These are phyloP conservation scores for Symbiodinium pilosum DNA, from an alignment of 73 alveolate species.

Conservation along the genomic window DNA sequence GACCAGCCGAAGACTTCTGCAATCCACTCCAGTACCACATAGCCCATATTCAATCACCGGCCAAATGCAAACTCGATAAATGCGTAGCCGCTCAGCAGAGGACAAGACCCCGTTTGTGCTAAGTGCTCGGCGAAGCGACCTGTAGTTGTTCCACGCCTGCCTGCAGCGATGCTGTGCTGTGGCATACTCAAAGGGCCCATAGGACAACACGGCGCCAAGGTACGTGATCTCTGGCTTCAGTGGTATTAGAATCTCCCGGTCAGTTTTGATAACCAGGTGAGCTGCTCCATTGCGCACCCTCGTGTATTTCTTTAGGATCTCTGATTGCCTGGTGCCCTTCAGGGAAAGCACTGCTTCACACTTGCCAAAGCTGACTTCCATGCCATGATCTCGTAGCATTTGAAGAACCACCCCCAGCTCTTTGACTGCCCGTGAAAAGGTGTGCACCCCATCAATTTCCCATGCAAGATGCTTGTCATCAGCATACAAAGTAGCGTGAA, in stretches of 20 bases:
- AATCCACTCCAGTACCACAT: background rate
- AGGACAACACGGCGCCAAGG: background rate
- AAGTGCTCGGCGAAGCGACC: background rate
- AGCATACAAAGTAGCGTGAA: background rate
- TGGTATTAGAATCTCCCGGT: too few species aligned
- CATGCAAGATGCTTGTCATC: background rate
- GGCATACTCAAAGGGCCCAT: background rate
- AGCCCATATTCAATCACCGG: background rate
- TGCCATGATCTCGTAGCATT: background rate
- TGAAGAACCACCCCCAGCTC: background rate
- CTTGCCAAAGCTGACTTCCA: background rate
- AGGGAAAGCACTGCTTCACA: background rate
- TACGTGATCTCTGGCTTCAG: background rate
- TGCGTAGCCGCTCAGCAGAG: background rate
- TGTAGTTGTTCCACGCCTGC: background rate
- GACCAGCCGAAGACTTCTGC: background rate
- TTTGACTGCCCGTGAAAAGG: background rate
- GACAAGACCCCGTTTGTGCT: background rate
- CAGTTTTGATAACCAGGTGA: background rate
- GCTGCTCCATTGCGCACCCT: background rate
- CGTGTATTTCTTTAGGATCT: background rate
- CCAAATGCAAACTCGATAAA: background rate
- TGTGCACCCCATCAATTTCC: background rate
- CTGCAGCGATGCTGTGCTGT: background rate
- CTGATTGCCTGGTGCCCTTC: background rate